Base-by-base conservation (phyloP, 2,329 filamentous ascomycete species). In the Verticillium albo-atrum region DNA sequence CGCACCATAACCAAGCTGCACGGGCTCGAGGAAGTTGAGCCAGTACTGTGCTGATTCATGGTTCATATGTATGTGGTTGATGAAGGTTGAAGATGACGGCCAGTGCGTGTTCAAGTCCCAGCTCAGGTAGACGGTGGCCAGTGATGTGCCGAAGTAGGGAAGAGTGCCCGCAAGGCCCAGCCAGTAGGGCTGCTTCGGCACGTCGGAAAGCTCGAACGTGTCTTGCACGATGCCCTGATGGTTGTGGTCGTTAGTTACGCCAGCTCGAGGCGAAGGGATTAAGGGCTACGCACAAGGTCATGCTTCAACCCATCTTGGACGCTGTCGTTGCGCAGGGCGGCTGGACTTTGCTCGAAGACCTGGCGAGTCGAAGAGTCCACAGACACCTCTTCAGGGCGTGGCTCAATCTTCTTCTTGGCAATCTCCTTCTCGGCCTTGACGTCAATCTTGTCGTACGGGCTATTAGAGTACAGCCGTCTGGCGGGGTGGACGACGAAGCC, bases 1-100 rank as follows among this genome's bases (percentile, higher is more conserved):
- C 54, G 93, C 94, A 58, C 94, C 93, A 68, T 96, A 97, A 61
- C 92, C 93, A 58, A 97, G 83, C 75, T 97, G 94, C 57, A 97
- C 77, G 14, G 92, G 92, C 76, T 97, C 92, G 30, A 97, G 80
- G 17, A 92, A 73, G 65, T 88, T 83, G 10, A 97, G 82, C 58
- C 92, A 79, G 26, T 89, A 77, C 62, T 87, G 85, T 2, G 92
- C 92, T 3, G 84, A 89, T 55, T 92, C 85, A 55, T 87, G 86
- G 64, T 81, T 85, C 65, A 96, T 74, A 61, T 93, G 70, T 58
- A 87, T 76, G 60, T 79, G 85, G 70, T 95, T 82, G 51, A 92
- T 70, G 56, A 89, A 78, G 28, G 84, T 82, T 15, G 81, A 79
- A 32, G 90, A 91, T 7, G 79, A 77, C 17, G 84, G 81, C 69